These are phyloP conservation scores for Silene coronaria DNA, from an alignment of 179 eudicot genomes.

Conservation along the genomic window DNA sequence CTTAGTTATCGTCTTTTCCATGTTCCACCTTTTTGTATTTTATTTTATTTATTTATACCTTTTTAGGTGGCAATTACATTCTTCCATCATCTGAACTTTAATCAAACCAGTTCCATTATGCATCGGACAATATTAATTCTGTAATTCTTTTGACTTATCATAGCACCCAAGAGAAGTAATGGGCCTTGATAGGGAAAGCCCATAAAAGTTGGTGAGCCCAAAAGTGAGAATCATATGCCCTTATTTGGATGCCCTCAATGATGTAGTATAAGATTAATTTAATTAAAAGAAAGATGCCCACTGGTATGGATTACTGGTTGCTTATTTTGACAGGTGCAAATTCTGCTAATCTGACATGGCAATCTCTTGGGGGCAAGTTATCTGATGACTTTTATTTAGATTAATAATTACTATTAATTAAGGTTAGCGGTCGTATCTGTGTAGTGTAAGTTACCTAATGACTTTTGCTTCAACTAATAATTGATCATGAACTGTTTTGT, in stretches of 20 bases:
- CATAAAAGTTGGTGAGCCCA: slow-evolving; percentile 29
- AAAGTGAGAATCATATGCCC: slow-evolving; percentile 28
- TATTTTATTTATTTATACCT: background rate
- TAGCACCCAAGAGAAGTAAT: background rate
- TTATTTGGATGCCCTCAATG: slow-evolving; percentile 4
- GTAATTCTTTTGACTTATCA: slow-evolving; percentile 17
- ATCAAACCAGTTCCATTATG: slow-evolving; percentile 1
- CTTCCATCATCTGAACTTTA: slow-evolving; percentile 5
- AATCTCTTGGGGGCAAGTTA: too few relatives aligned
- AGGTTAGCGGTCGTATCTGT: too few relatives aligned
- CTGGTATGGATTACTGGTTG: slow-evolving; percentile 21
- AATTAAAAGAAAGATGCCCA: slow-evolving; percentile 25
- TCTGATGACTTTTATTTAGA: background rate
- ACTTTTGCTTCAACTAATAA: slow-evolving; percentile 11
- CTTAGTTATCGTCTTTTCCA: background rate
- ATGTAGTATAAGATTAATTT: slow-evolving; percentile 24
- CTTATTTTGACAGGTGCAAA: slow-evolving; percentile 21
- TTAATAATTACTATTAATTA: background rate
- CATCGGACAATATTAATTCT: background rate
- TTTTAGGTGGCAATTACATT: background rate
- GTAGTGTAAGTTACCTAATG: slow-evolving; percentile 5
- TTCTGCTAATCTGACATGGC: slow-evolving; percentile 15
- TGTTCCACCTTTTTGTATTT: background rate
- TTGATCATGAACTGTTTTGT: background rate
- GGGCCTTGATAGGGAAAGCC: slow-evolving; percentile 27